Percentiles rank a stretch among this genome's conserved stretches.
Evolutionary conservation across 768 basidiomycete genomes (phyloP).

Genomic region (Podaxis sp.): DNA sequence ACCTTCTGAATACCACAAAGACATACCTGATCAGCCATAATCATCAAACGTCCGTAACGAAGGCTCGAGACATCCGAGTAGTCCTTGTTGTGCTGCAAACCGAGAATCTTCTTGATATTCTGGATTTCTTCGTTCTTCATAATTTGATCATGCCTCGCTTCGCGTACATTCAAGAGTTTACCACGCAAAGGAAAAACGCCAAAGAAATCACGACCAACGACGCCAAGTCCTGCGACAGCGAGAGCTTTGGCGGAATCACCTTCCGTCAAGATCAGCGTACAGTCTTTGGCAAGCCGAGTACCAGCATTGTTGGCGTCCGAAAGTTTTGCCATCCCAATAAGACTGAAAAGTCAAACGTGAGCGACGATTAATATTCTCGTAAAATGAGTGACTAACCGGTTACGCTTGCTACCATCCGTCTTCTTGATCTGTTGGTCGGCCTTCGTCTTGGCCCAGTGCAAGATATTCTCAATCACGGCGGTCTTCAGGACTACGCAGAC

Average conservation of each 20-base stretch:
- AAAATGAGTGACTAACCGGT: constrained; percentile 51
- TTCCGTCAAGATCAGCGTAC: constrained; percentile 96
- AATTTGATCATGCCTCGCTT: constrained; percentile 93
- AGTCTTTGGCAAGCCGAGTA: constrained; percentile 72
- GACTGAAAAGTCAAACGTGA: constrained; percentile 41
- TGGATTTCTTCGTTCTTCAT: constrained; percentile 98
- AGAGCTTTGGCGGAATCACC: constrained; percentile 98
- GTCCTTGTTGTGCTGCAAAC: constrained; percentile 90
- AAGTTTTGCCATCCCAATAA: constrained; percentile 89
- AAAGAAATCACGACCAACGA: constrained; percentile 95
- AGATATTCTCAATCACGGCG: constrained; percentile 84
- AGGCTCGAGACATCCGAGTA: constrained; percentile 68
- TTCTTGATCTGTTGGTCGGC: constrained; percentile 96
- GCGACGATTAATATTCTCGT: background rate
- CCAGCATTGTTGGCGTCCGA: constrained; percentile 98
- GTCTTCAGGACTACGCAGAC: constrained; percentile 72
- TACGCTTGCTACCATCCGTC: constrained; percentile 90
- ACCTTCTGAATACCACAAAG: background rate
- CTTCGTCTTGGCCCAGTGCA: constrained; percentile 97
- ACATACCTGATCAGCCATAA: constrained; percentile 98
- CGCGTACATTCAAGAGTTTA: constrained; percentile 95
- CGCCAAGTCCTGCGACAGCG: constrained; percentile 90
- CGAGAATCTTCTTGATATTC: constrained; percentile 98
- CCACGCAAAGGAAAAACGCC: constrained; percentile 98
- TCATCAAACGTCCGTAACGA: constrained; percentile 95